Base-by-base conservation (phyloP, 2,329 filamentous ascomycete genomes). In the Alternaria metachromatica region DNA sequence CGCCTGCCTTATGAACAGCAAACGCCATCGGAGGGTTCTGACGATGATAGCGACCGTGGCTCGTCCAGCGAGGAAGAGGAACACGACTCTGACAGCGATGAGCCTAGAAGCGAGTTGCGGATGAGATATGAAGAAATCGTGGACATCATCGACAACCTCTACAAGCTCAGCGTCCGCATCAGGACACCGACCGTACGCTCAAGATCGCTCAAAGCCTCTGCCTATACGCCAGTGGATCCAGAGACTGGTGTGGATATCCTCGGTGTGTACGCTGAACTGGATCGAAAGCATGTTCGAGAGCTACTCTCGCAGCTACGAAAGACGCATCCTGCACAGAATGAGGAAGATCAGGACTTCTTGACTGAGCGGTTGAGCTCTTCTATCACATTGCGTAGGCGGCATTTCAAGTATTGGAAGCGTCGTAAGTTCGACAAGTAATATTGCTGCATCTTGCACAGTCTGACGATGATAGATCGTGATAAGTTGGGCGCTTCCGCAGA, bases 381-480 rank as follows among this genome's bases (percentile, higher is more conserved):
- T 1, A 72, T 80, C 18, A 80, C 78, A 0, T 69, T 77, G 23
- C 75, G 78, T 23, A 70, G 78, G 44, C 72, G 78, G 8, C 77
- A 80, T 37, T 80, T 80, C 64, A 79, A 77, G 59, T 80, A 80
- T 21, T 80, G 78, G 78, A 74, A 72, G 53, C 66, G 77, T 60
- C 75, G 67, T 69, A 62, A 62, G 62, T 43, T 7, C 28, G 55
- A 53, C 18, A 50, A 15, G 11, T 25, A 20, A 8, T 41, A n/a
- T 23, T 28, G 11, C 4, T 15, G 9, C 9, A n/a, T 15, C 12
- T 7, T 30, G 33, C 6, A 28, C 53, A 23, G 21, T n/a, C 60
- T 68, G 23, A 63, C 33, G 37, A 2, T 15, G 5, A 6, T 25
- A 70, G 67, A 79, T 62, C 71, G 78, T 41, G 78, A 80, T 30